Evolutionary conservation across 805 yeast species (phyloP).

Genomic region (Candida hungchunana): DNA sequence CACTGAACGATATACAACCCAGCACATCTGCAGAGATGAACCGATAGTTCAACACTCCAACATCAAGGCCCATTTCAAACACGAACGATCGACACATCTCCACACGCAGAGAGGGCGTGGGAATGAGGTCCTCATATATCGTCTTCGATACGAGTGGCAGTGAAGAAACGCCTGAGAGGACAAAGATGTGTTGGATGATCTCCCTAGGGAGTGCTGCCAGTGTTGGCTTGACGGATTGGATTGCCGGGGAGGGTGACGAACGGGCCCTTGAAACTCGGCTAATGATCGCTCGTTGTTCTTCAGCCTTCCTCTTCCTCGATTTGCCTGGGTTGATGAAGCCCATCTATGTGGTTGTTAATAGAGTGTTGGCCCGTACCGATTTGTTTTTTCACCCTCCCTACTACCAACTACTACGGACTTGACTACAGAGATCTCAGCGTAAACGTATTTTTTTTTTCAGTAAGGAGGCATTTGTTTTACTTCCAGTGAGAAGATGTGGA

Average conservation of each 20-base stretch:
- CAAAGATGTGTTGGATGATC: constrained; percentile 36
- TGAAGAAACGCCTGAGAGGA: constrained; percentile 32
- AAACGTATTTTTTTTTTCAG: background rate
- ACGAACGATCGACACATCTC: constrained; percentile 19
- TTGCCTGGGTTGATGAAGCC: constrained; percentile 13
- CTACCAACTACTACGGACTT: too few species aligned
- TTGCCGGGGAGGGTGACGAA: background rate
- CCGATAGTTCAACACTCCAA: constrained; percentile 17
- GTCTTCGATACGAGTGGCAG: constrained; percentile 34
- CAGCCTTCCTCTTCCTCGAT: constrained; percentile 4
- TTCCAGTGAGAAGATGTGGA: background rate
- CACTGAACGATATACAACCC: too few species aligned
- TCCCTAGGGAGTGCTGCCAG: constrained; percentile 41
- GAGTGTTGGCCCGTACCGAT: too few species aligned
- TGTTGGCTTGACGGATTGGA: background rate
- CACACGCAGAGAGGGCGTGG: constrained; percentile 23
- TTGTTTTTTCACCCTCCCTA: too few species aligned
- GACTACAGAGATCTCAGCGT: too few species aligned
- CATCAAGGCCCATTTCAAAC: constrained; percentile 16
- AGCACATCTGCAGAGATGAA: constrained; percentile 25
- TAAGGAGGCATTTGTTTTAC: background rate
- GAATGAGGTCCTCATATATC: constrained; percentile 25
- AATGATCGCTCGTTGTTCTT: constrained; percentile 6
- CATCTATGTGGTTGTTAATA: constrained; percentile 1
- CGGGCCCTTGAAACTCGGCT: constrained; percentile 4